Evolutionary conservation across 2,329 filamentous ascomycete species (phyloP), one percentile per base, ranked within the genome.

Genomic region (Colletotrichum acutatum): DNA sequence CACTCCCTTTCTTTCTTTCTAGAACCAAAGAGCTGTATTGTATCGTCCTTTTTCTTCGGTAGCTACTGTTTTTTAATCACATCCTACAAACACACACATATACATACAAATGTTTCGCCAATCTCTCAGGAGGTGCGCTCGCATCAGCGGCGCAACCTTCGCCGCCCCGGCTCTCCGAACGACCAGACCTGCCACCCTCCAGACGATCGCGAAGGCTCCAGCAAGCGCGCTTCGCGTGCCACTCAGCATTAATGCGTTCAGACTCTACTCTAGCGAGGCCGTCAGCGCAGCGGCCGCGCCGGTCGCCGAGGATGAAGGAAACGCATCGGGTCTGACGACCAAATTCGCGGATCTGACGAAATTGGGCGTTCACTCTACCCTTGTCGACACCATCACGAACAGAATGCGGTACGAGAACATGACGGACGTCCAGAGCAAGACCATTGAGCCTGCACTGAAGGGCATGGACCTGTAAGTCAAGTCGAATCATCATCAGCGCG

Each of bases 371-470:
- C 87, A 95, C 79, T 79, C 83, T 28, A 90, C 87, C 72, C 83
- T 98, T 64, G 86, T 97, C 75, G 79, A 86, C 4, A 88, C 92
- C 30, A 91, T 99, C 77, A 93, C 90, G 1, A 77, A 89, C 5
- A 89, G 90, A 65, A 94, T 98, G 92, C 85, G 88, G 32, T 92
- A 98, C 77, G 89, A 93, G 62, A 90, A 86, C 53, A 98, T 99
- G 97, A 98, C 96, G 26, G 93, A 97, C 26, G 96, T 99, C 16
- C 97, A 99, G 83, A 88, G 90, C 60, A 89, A 92, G 80, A 97
- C 96, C 14, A 95, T 99, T 79, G 90, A 90, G 72, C 89, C 94
- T 68, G 94, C 94, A 4, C 85, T 98, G 54, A 90, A 91, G 76
- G 95, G 97, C 26, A 90, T 87, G 73, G 96, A 98, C 82, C 88